A percentile compares a stretch with the other conserved stretches of the same genome.
These are phyloP conservation scores for Trematosphaeria pertusa DNA, from an alignment of 2,329 filamentous ascomycete species.

Conservation along the genomic window DNA sequence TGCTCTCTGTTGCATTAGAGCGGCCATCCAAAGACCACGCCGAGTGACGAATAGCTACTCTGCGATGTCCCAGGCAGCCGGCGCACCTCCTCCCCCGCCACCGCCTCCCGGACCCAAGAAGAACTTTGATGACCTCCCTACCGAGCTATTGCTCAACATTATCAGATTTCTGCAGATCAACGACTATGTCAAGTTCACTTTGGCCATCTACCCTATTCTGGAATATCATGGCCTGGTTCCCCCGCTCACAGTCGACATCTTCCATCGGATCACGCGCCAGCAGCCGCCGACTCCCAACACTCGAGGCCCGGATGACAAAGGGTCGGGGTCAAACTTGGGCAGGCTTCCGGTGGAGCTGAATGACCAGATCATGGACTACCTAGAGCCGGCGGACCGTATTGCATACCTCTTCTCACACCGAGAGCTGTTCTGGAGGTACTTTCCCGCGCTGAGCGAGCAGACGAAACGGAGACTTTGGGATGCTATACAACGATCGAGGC, in stretches of 20 bases:
- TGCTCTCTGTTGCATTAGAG: constrained; percentile 29
- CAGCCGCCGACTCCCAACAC: neutral
- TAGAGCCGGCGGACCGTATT: constrained; percentile 48
- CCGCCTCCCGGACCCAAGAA: constrained; percentile 17
- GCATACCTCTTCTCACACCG: constrained; percentile 45
- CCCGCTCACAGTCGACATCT: constrained; percentile 32
- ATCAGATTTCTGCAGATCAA: constrained; percentile 49
- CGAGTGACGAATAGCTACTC: constrained; percentile 31
- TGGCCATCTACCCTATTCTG: constrained; percentile 56
- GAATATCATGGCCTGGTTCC: constrained; percentile 44
- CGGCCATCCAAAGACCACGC: constrained; percentile 36
- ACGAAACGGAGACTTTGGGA: constrained; percentile 13
- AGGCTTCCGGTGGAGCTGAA: constrained; percentile 49
- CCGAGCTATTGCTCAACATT: constrained; percentile 56
- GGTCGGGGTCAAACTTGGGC: neutral
- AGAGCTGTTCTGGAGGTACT: constrained; percentile 18
- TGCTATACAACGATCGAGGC: neutral
- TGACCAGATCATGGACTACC: constrained; percentile 46
- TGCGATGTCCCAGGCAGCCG: constrained; percentile 32
- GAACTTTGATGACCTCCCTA: constrained; percentile 51
- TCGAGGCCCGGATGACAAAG: neutral
- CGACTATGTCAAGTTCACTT: constrained; percentile 54
- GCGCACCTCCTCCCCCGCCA: constrained; percentile 23
- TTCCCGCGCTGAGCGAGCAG: constrained; percentile 10
- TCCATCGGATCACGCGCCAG: constrained; percentile 30